A percentile compares a stretch with the other conserved stretches of the same genome.
These are phyloP conservation scores for Gentiana dahurica DNA, from an alignment of 257 asterid genomes.

Conservation along the genomic window DNA sequence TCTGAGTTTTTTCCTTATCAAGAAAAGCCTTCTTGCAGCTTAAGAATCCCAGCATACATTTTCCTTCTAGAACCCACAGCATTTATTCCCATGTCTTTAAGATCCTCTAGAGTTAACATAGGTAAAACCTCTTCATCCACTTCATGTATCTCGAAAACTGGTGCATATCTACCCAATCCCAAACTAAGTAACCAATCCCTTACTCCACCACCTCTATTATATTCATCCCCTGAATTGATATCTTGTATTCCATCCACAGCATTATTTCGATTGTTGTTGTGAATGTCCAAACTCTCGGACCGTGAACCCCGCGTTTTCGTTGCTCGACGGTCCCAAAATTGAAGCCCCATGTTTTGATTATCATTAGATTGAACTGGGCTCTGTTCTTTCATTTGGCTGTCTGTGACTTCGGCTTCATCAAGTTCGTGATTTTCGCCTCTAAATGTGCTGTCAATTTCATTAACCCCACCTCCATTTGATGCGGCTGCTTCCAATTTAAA, in stretches of 20 bases:
- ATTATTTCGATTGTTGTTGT: conserved; percentile 11
- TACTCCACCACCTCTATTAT: conserved; percentile 38
- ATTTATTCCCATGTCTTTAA: conserved; percentile 90
- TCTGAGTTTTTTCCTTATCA: conserved; percentile 21
- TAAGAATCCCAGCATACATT: conserved; percentile 59
- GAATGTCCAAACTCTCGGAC: conserved; percentile 36
- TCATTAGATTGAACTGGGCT: conserved; percentile 66
- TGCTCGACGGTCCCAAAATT: conserved; percentile 73
- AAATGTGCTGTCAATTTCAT: conserved; percentile 26
- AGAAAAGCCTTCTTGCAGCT: conserved; percentile 62
- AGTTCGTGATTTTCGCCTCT: conserved; percentile 41
- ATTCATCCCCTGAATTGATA: conserved; percentile 42
- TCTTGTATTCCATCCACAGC: conserved; percentile 25
- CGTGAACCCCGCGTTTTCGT: conserved; percentile 36
- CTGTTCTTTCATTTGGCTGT: conserved; percentile 38
- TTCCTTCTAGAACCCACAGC: conserved; percentile 89
- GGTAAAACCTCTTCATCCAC: conserved; percentile 86
- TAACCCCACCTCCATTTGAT: conserved; percentile 21
- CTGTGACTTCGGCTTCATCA: conserved; percentile 53
- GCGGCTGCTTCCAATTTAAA: conserved; percentile 31
- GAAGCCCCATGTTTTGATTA: conserved; percentile 50
- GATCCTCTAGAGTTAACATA: conserved; percentile 80
- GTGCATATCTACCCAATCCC: conserved; percentile 69
- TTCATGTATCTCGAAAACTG: conserved; percentile 79
- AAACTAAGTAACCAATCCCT: conserved; percentile 81